Evolutionary conservation across 768 basidiomycete species (phyloP), one percentile per base, ranked within the genome.

Genomic region (Lactarius sp.): DNA sequence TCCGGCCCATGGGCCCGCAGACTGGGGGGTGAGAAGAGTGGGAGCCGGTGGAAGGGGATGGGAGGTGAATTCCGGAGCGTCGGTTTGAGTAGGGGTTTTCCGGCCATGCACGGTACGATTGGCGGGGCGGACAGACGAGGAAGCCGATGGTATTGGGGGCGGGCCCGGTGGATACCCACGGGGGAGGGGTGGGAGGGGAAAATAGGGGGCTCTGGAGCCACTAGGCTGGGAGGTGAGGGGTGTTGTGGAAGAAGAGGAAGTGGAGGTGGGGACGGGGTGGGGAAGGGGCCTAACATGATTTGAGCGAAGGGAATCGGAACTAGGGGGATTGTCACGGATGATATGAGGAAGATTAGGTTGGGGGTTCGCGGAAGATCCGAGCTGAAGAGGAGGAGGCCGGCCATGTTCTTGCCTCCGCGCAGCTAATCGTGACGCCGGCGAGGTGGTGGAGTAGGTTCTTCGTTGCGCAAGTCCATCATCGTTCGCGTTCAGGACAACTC

Each of bases 371-470:
- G 79, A 79, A 18, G 83, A 53, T 9, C 60, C 79, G 10, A 96
- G 79, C 67, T 88, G 84, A n/a, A 96, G 77, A 0, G 94, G 93
- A 0, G 93, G 88, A 4, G 93, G 94, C 64, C 93, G 77, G 46
- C 79, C 81, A 56, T 77, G 82, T 68, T 88, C 83, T 74, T 73
- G 16, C 60, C 71, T 33, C 60, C 66, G 72, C 74, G 58, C 73
- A 64, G 52, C 73, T 66, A 69, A 33, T 71, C 73, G 51, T 55
- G 59, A 37, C 37, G 62, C 56, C 59, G 70, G 36, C 46, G 69
- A 57, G 62, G 71, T 33, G 0, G 44, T 20, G 8, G 67, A 68
- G n/a, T 58, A 52, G 27, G 60, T 37, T 59, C 61, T 66, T 62
- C 74, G 52, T 60, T 67, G 61, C 68, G 64, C 27, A 57, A 69